Conservation (phyloP, 345 rosid genomes). For the Citrus mangshanensis region DNA sequence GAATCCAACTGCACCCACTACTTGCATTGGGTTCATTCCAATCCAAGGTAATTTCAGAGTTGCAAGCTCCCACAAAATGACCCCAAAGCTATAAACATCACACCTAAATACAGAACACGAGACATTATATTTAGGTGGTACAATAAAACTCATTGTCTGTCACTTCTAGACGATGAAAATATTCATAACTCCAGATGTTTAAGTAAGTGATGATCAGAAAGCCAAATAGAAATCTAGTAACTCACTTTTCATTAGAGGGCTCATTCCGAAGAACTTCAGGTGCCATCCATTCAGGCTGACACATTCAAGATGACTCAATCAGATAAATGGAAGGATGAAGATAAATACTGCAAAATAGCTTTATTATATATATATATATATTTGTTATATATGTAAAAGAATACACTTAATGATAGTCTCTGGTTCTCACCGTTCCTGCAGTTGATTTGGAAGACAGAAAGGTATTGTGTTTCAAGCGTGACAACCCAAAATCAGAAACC, state of each 20-base stretch:
- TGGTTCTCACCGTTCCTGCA: conserved; percentile 88
- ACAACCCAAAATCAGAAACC: conserved; percentile 97
- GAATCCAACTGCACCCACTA: conserved; percentile 99
- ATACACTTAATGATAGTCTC: not conserved
- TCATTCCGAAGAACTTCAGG: conserved; percentile 98
- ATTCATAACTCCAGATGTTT: not conserved
- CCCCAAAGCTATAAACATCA: conserved; percentile 96
- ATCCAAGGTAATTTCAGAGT: conserved; percentile 92
- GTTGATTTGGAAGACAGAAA: conserved; percentile 97
- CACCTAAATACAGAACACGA: conserved; percentile 54
- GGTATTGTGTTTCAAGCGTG: conserved; percentile 96
- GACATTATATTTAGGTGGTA: not conserved
- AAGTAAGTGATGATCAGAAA: not conserved
- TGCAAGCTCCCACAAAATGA: conserved; percentile 98
- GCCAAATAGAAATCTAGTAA: conserved; percentile 13
- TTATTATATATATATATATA: not conserved
- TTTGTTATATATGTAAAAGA: not conserved
- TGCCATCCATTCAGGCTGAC: conserved; percentile 99
- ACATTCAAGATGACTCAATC: conserved; percentile 30
- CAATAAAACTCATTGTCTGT: not conserved
- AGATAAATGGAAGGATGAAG: conserved; percentile 18
- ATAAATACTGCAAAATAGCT: not conserved
- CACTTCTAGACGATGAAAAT: not conserved
- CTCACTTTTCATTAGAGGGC: conserved; percentile 96
- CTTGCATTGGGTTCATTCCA: conserved; percentile 99